phyloP scores from a whole-genome alignment of 176 grass and related monocot genomes.

The Tillandsia fasciculata region DNA sequence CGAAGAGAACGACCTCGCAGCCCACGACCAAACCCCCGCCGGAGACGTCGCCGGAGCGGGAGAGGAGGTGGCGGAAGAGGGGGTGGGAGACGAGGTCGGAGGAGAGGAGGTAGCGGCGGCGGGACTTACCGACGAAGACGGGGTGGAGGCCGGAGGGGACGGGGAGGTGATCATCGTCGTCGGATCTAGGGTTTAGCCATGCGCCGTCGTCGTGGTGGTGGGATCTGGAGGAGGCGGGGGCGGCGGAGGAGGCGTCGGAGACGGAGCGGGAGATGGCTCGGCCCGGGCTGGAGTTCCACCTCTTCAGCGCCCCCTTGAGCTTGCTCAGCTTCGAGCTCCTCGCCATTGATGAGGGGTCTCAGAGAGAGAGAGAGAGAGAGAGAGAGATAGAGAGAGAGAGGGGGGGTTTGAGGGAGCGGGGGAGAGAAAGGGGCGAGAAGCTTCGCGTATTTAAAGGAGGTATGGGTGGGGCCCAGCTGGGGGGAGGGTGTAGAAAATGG shows the following conservation, averaged over 20 bases:
- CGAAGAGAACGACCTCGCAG: background rate
- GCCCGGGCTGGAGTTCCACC: constrained; percentile 61
- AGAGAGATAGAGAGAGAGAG: background rate
- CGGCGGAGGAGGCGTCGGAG: constrained; percentile 19
- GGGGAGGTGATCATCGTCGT: constrained; percentile 50
- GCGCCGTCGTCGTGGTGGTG: constrained; percentile 21
- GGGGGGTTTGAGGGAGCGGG: background rate
- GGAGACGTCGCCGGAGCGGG: constrained; percentile 34
- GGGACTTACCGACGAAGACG: constrained; percentile 83
- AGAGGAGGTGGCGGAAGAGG: constrained; percentile 71
- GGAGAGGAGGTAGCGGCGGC: constrained; percentile 77
- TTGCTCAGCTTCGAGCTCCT: constrained; percentile 61
- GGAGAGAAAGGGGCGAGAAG: constrained; percentile 5
- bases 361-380: background rate
- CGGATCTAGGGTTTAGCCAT: constrained; percentile 10
- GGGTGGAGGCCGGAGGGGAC: constrained; percentile 62
- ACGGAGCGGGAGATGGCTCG: constrained; percentile 46
- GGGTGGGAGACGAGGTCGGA: constrained; percentile 70
- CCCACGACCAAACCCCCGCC: constrained; percentile 12
- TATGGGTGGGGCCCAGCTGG: background rate
- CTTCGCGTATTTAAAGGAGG: constrained; percentile 20
- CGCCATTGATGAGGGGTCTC: constrained; percentile 19
- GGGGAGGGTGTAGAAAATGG: constrained; percentile 5
- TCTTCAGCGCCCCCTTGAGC: constrained; percentile 85
- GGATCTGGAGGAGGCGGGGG: constrained; percentile 18